A percentile compares a stretch with the other conserved stretches of the same genome.
Evolutionary conservation across 805 yeast species (phyloP).

Genomic region (Lachancea nothofagi): DNA sequence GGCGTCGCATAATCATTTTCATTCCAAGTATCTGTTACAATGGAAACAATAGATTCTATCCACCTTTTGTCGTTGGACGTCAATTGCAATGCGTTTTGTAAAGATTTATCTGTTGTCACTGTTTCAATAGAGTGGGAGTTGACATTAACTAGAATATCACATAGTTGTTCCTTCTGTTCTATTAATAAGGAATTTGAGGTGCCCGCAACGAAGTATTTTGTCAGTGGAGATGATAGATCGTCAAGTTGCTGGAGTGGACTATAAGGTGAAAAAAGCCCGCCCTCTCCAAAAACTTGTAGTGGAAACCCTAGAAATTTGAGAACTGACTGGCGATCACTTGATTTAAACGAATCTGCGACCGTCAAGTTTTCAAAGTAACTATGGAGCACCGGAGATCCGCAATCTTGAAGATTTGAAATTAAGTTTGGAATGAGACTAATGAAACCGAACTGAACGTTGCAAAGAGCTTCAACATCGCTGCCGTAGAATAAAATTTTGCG

Average conservation of each 20-base stretch:
- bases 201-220: conserved; percentile 71
- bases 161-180: conserved; percentile 52
- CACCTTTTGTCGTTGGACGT: conserved; percentile 68
- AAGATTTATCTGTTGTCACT: conserved; percentile 34
- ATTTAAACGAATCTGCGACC: conserved; percentile 61
- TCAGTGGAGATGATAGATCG: conserved; percentile 51
- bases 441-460: conserved; percentile 77
- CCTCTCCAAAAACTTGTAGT: conserved; percentile 74
- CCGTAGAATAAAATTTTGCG: conserved; percentile 71
- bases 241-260: conserved; percentile 89
- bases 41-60: conserved; percentile 50
- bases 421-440: conserved; percentile 80
- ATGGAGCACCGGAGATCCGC: conserved; percentile 70
- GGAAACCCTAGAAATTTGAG: conserved; percentile 83
- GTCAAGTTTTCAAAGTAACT: conserved; percentile 46
- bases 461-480: conserved; percentile 69
- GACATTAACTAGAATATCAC: conserved; percentile 69
- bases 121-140: conserved; percentile 49
- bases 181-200: conserved; percentile 79
- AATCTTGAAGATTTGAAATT: conserved; percentile 62
- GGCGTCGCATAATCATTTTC: conserved; percentile 37
- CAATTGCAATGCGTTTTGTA: conserved; percentile 42
- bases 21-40: conserved; percentile 45
- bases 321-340: conserved; percentile 74
- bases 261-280: conserved; percentile 88